These are phyloP conservation scores for Danielia oregonensis DNA, from an alignment of 805 yeast species.

Conservation along the genomic window DNA sequence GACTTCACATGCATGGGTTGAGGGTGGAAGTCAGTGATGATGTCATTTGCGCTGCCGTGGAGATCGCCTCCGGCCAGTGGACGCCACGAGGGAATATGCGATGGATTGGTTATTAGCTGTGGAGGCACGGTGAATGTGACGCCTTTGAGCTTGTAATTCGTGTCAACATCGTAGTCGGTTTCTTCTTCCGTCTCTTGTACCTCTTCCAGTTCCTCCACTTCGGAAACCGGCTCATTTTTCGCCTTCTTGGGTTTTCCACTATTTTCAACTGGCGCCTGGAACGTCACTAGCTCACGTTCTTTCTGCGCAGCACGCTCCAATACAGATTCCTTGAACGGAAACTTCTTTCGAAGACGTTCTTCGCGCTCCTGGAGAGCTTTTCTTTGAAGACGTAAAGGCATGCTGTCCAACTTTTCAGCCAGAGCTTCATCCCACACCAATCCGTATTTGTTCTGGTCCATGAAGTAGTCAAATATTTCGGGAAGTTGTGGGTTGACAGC, in stretches of 20 bases:
- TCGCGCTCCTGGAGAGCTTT: conserved; percentile 35
- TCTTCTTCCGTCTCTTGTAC: conserved; percentile 6
- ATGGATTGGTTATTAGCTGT: conserved; percentile 40
- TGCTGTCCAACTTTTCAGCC: conserved; percentile 18
- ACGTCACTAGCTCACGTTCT: conserved; percentile 19
- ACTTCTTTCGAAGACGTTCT: conserved; percentile 24
- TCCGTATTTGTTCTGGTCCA: conserved; percentile 22
- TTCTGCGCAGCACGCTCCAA: conserved; percentile 18
- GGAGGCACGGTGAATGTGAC: conserved; percentile 32
- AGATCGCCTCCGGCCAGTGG: conserved; percentile 22
- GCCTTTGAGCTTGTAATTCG: conserved; percentile 25
- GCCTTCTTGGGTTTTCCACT: conserved; percentile 1
- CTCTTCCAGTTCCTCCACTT: conserved; percentile 5
- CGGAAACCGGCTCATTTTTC: conserved; percentile 1
- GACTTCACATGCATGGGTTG: conserved; percentile 24
- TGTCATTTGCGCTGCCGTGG: conserved; percentile 12
- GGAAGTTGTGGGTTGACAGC: conserved; percentile 24
- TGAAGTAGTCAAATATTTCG: conserved; percentile 29
- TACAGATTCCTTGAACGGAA: conserved; percentile 34
- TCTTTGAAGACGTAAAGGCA: conserved; percentile 40
- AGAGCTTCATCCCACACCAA: conserved; percentile 32
- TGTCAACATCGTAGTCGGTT: conserved; percentile 6
- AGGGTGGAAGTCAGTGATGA: conserved; percentile 26
- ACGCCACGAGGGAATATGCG: conserved; percentile 41
- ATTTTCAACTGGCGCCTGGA: background rate